A percentile compares a stretch with the other conserved stretches of the same genome.
phyloP scores from a whole-genome alignment of 495 filamentous ascomycete genomes.

The Daldinia vernicosa region DNA sequence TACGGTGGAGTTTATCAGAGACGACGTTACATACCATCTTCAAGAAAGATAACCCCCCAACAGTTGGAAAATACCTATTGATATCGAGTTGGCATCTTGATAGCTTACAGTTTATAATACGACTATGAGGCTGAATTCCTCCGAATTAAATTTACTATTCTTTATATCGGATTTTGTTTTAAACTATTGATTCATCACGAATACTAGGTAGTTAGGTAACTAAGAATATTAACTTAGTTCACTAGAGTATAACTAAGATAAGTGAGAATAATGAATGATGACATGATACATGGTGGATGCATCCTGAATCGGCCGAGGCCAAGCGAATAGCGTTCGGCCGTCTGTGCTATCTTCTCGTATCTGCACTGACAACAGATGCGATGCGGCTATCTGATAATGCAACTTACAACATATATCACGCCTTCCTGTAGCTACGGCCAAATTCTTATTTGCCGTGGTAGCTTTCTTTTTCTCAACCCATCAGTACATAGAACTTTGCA shows the following conservation, averaged over 20 bases:
- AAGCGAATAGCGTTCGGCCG: conserved; percentile 29
- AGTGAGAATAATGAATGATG: background rate
- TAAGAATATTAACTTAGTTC: too few relatives aligned
- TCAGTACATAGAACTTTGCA: background rate
- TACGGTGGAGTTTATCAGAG: conserved; percentile 26
- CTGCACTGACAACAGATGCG: conserved; percentile 41
- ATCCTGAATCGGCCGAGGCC: conserved; percentile 9
- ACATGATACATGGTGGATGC: conserved; percentile 10
- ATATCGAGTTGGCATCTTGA: conserved; percentile 15
- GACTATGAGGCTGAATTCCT: conserved; percentile 23
- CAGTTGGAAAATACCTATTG: conserved; percentile 16
- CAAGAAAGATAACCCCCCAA: conserved; percentile 28
- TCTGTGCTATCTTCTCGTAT: conserved; percentile 35
- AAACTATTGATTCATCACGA: conserved; percentile 15
- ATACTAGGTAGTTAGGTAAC: too few relatives aligned
- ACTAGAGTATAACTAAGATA: background rate
- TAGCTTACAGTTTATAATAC: conserved; percentile 20
- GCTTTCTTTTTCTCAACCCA: background rate
- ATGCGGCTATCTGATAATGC: conserved; percentile 42
- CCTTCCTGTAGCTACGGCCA: conserved; percentile 5
- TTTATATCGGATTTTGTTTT: background rate
- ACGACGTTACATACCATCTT: conserved; percentile 38
- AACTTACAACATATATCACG: conserved; percentile 18
- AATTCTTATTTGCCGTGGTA: conserved; percentile 12
- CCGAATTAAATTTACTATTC: conserved; percentile 2